Base-by-base conservation (phyloP, 768 basidiomycete species). In the Inosperma sp. region DNA sequence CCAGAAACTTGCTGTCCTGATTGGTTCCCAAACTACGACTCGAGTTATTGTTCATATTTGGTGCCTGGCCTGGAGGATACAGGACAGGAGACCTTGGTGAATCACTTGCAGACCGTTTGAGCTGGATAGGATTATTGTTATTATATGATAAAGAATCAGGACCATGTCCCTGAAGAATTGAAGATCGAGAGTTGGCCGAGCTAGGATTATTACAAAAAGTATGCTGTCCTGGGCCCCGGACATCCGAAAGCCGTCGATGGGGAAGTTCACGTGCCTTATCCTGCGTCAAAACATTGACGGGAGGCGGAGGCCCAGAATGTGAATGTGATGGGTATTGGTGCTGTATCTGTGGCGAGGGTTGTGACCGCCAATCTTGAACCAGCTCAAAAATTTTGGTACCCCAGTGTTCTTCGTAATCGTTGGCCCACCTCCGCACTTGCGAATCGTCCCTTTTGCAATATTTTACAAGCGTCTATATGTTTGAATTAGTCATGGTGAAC, bases 321-420 rank as follows among this genome's bases (percentile, higher is more conserved):
- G 53, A 35, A 41, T 55, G 58, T 22, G 58, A 48, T 31, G 60
- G 59, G 45, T 62, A 58, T 23, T 57, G 65, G 56, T 68, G 68
- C 49, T 68, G 64, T 27, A 64, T 60, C 43, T 65, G 62, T 19
- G 72, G 71, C 13, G 72, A 72, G 30, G 71, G 64, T 39, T 65
- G 68, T 36, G 67, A 59, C 17, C 66, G 66, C 65, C 69, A 70
- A 48, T 73, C 69, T 45, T 68, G 69, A 30, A 66, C 73, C 49
- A 71, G 68, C 49, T 83, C 81, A 22, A 71, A 68, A 22, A 82
- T 74, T 50, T 74, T 74, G 48, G 82, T 78, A 17, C 86, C 86
- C 78, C 80, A 85, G 16, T 77, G 63, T 51, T 82, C 82, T 60
- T 84, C 81, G 48, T 84, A 85, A 35, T 83, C 79, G 30, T 70